phyloP scores from a whole-genome alignment of 768 basidiomycete genomes.

The Glaciozyma antarctica region DNA sequence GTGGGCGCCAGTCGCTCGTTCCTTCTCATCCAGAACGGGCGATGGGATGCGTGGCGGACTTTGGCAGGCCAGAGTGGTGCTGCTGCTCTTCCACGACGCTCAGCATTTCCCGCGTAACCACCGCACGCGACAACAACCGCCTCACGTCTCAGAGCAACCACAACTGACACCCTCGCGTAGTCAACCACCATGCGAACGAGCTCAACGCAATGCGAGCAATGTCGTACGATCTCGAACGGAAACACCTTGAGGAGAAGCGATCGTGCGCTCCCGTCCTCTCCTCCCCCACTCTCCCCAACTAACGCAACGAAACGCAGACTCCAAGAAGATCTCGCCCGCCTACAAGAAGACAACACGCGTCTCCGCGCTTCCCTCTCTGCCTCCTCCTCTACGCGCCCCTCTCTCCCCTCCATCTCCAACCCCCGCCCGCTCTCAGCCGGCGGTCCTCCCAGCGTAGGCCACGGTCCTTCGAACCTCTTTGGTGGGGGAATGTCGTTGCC shows the following conservation, averaged over 20 bases:
- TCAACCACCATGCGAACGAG: conserved; percentile 66
- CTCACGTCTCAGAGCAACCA: no score
- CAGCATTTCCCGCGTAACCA: no score
- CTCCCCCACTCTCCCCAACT: neutral
- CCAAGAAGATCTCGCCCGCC: conserved; percentile 23
- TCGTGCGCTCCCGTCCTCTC: conserved; percentile 8
- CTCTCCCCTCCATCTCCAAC: neutral
- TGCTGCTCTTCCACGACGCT: no score
- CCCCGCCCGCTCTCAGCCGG: neutral
- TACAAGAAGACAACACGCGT: conserved; percentile 33
- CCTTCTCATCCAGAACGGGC: no score
- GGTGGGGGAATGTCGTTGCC: neutral
- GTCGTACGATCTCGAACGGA: conserved; percentile 81
- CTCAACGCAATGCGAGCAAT: conserved; percentile 79
- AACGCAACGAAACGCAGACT: neutral
- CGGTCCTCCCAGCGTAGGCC: neutral
- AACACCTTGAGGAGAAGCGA: conserved; percentile 56
- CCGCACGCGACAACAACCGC: no score
- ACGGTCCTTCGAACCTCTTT: neutral
- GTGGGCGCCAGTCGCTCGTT: no score
- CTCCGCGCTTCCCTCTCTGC: conserved; percentile 14
- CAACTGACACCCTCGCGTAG: conserved; percentile 26
- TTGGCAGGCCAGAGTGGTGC: no score
- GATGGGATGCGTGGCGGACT: no score
- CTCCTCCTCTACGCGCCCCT: conserved; percentile 8